A percentile compares a stretch with the other conserved stretches of the same genome.
Evolutionary conservation across 2,329 filamentous ascomycete species (phyloP).

Genomic region (Trichothecium roseum): DNA sequence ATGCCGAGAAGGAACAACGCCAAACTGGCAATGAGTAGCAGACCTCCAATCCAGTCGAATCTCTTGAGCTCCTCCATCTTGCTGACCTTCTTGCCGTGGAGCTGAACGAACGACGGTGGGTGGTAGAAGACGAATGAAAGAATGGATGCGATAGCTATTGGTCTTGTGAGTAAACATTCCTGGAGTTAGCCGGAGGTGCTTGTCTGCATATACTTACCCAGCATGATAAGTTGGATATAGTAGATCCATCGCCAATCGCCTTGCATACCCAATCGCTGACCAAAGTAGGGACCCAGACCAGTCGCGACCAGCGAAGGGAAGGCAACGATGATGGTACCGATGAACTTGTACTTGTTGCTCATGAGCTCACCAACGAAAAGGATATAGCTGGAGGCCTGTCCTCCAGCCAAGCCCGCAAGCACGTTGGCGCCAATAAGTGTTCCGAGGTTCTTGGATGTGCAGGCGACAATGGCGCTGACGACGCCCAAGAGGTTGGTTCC

Average conservation of each 20-base stretch:
- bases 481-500: slow-evolving; percentile 9
- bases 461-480: slow-evolving; percentile 11
- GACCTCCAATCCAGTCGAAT: slow-evolving; percentile 15
- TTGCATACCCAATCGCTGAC: slow-evolving; percentile 6
- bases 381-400: slow-evolving; percentile 6
- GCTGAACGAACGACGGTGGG: slow-evolving; percentile 11
- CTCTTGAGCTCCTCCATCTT: slow-evolving; percentile 7
- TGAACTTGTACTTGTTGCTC: slow-evolving; percentile 11
- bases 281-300: slow-evolving; percentile 10
- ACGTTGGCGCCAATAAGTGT: slow-evolving; percentile 11
- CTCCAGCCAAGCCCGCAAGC: slow-evolving; percentile 9
- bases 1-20: slow-evolving; percentile 16
- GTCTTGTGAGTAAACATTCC: too few species aligned
- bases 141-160: slow-evolving; percentile 5
- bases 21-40: slow-evolving; percentile 14
- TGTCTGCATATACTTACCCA: too few species aligned
- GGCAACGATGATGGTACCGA: slow-evolving; percentile 9
- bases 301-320: slow-evolving; percentile 10
- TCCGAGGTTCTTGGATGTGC: slow-evolving; percentile 8
- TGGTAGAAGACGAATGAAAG: slow-evolving; percentile 11
- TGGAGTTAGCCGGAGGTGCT: too few species aligned
- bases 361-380: slow-evolving; percentile 12
- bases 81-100: slow-evolving; percentile 8
- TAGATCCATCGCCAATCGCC: slow-evolving; percentile 12
- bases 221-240: slow-evolving; percentile 13